Conservation (phyloP, 768 basidiomycete species). For the Sarcodon sp. region DNA sequence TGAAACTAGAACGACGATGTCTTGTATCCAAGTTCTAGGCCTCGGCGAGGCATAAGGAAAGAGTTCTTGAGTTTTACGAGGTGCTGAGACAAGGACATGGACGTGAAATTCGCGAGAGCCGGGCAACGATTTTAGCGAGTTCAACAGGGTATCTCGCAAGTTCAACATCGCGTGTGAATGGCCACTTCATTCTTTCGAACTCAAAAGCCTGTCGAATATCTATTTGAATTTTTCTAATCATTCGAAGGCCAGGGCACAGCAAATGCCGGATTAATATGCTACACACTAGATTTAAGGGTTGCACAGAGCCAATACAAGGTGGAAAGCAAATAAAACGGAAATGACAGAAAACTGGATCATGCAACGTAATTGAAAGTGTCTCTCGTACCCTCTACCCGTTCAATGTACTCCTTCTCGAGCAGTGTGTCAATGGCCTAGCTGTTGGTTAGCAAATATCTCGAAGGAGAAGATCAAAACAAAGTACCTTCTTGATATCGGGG, state of each 20-base stretch:
- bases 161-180: conserved; percentile 14
- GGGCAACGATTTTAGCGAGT: conserved; percentile 39
- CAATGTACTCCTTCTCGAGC: conserved; percentile 96
- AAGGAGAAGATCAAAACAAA: conserved; percentile 2
- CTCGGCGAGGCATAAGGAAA: conserved; percentile 66
- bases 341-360: conserved; percentile 17
- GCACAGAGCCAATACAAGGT: neutral
- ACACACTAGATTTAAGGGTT: neutral
- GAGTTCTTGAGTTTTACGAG: conserved; percentile 51
- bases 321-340: conserved; percentile 1
- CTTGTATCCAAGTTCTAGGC: conserved; percentile 57
- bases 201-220: too few species aligned
- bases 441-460: neutral
- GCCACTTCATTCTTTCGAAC: too few species aligned
- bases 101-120: conserved; percentile 64
- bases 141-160: conserved; percentile 53
- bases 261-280: too few species aligned
- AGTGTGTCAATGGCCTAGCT: conserved; percentile 77
- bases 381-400: conserved; percentile 83
- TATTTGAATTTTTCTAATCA: too few species aligned
- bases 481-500: conserved; percentile 91
- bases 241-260: neutral
- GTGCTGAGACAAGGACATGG: conserved; percentile 59
- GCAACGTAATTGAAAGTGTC: conserved; percentile 80
- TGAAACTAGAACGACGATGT: conserved; percentile 65